phyloP scores from a whole-genome alignment of 768 basidiomycete genomes.

The Mycena metata region DNA sequence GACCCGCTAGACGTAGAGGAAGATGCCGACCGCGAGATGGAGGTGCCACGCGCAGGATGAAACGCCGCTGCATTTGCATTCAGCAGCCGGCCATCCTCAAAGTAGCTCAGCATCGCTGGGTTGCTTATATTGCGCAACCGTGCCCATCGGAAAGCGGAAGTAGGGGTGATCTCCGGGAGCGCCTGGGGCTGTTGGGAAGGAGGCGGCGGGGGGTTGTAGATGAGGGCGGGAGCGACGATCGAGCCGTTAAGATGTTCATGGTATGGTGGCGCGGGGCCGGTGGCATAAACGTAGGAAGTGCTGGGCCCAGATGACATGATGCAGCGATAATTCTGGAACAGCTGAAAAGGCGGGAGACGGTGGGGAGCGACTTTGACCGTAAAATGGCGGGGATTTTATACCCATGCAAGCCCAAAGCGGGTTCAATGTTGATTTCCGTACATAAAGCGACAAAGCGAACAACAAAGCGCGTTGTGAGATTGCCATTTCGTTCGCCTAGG shows the following conservation, averaged over 20 bases:
- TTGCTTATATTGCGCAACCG: slow-evolving; percentile 2
- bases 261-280: neutral
- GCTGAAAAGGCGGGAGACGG: too few species aligned
- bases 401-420: too few species aligned
- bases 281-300: neutral
- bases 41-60: neutral
- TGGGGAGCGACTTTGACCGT: too few species aligned
- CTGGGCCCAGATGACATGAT: neutral
- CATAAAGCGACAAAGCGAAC: too few species aligned
- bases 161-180: neutral
- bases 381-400: too few species aligned
- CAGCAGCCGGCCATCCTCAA: neutral
- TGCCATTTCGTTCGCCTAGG: too few species aligned
- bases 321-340: too few species aligned
- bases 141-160: neutral
- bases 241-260: neutral
- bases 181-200: neutral
- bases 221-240: neutral
- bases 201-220: neutral
- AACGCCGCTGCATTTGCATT: neutral
- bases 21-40: neutral
- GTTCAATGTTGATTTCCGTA: too few species aligned
- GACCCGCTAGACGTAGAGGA: neutral
- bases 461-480: too few species aligned
- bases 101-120: neutral